phyloP scores from a whole-genome alignment of 1,284 basidiomycete genomes.

The Cryptococcus wingfieldii region DNA sequence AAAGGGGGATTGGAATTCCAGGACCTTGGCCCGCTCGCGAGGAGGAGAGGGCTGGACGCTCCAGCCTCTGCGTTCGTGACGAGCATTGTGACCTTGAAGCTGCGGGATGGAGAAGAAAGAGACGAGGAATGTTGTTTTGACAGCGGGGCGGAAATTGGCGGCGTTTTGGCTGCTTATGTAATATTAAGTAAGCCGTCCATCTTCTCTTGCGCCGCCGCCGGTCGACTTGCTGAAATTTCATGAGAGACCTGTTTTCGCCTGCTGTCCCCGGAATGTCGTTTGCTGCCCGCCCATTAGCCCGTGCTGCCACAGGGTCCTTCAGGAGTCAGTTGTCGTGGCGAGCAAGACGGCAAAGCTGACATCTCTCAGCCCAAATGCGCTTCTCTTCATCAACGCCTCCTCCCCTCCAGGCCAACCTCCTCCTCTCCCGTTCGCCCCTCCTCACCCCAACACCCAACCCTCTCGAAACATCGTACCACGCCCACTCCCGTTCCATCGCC shows the following conservation, averaged over 20 bases:
- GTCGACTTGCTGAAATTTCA: too few species aligned
- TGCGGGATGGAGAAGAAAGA: slow-evolving; percentile 9
- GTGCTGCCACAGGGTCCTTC: background rate
- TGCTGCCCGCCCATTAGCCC: background rate
- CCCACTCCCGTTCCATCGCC: slow-evolving; percentile 77
- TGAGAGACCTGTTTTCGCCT: too few species aligned
- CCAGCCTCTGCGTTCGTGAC: slow-evolving; percentile 25
- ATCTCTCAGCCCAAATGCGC: background rate
- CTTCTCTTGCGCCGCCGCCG: too few species aligned
- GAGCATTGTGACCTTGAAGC: slow-evolving; percentile 51
- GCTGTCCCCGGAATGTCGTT: background rate
- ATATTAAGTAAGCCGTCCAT: too few species aligned
- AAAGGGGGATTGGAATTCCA: slow-evolving; percentile 49
- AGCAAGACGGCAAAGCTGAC: too few species aligned
- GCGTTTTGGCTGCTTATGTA: too few species aligned
- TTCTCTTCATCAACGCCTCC: slow-evolving; percentile 21
- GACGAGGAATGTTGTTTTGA: too few species aligned
- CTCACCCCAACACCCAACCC: slow-evolving; percentile 69
- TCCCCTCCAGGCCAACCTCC: slow-evolving; percentile 52
- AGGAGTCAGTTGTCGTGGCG: too few species aligned
- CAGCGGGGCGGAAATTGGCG: too few species aligned
- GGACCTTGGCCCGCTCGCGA: slow-evolving; percentile 52
- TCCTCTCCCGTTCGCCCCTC: slow-evolving; percentile 80
- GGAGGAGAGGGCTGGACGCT: slow-evolving; percentile 9
- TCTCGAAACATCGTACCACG: slow-evolving; percentile 80